Conservation (phyloP, 257 asterid genomes). For the Capsicum chinense region DNA sequence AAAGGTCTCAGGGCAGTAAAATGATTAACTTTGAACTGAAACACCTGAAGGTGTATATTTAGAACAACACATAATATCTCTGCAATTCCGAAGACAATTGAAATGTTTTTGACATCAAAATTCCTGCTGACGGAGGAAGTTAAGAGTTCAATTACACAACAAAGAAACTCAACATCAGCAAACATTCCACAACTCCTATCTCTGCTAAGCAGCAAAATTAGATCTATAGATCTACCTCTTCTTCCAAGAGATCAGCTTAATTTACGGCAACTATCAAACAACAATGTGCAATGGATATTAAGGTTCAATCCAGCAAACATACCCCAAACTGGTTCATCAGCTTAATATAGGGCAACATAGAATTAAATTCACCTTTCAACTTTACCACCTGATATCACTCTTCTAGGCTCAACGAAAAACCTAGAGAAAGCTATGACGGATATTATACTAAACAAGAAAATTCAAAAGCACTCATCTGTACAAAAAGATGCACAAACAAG, state of each 20-base stretch:
- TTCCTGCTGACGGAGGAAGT: neutral
- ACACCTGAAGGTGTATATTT: neutral
- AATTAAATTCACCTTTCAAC: neutral
- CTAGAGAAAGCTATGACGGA: neutral
- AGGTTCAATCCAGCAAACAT: neutral
- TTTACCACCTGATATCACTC: neutral
- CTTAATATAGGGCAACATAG: neutral
- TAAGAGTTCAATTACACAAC: neutral
- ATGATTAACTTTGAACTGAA: neutral
- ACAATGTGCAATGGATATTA: neutral
- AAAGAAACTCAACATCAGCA: slow-evolving; percentile 6
- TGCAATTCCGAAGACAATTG: neutral
- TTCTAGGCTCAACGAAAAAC: neutral
- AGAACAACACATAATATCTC: neutral
- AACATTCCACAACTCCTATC: neutral
- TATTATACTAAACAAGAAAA: neutral
- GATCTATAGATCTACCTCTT: neutral
- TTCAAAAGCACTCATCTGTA: neutral
- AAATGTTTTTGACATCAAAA: neutral
- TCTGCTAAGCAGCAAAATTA: neutral
- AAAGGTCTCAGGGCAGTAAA: neutral
- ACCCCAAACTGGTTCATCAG: neutral
- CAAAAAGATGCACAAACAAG: neutral
- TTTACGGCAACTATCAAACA: neutral
- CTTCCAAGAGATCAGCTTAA: neutral